Evolutionary conservation across 2,329 filamentous ascomycete species (phyloP).

Genomic region (Sclerotinia nivalis): DNA sequence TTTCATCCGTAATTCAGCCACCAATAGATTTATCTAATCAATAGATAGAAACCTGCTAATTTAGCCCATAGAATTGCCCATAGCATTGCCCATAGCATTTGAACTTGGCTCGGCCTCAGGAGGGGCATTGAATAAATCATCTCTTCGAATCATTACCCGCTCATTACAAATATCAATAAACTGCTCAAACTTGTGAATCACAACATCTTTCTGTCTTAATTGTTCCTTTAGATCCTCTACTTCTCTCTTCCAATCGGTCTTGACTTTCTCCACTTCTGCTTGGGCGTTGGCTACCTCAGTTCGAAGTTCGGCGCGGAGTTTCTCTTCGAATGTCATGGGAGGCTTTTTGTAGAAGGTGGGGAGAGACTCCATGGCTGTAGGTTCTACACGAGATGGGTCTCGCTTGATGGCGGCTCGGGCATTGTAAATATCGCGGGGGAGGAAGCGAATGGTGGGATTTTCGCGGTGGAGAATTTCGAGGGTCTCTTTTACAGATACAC

Average conservation of each 20-base stretch:
- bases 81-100: constrained; percentile 28
- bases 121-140: constrained; percentile 47
- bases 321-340: constrained; percentile 62
- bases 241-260: constrained; percentile 56
- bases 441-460: constrained; percentile 62
- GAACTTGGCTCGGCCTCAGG: constrained; percentile 29
- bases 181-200: constrained; percentile 66
- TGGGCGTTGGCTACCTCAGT: constrained; percentile 59
- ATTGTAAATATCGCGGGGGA: constrained; percentile 68
- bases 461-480: constrained; percentile 64
- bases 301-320: constrained; percentile 61
- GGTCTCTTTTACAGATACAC: constrained; percentile 65
- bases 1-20: neutral
- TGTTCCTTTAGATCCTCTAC: constrained; percentile 59
- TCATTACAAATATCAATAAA: constrained; percentile 71
- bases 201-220: constrained; percentile 62
- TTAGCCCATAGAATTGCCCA: constrained; percentile 18
- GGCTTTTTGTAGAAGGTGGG: constrained; percentile 68
- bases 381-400: constrained; percentile 63
- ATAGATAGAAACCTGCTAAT: neutral
- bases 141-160: constrained; percentile 63
- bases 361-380: constrained; percentile 57
- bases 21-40: neutral
- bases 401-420: constrained; percentile 66
- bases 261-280: constrained; percentile 58